phyloP scores from a whole-genome alignment of 1,139 yeast species.

The Citeromyces hawaiiensis region DNA sequence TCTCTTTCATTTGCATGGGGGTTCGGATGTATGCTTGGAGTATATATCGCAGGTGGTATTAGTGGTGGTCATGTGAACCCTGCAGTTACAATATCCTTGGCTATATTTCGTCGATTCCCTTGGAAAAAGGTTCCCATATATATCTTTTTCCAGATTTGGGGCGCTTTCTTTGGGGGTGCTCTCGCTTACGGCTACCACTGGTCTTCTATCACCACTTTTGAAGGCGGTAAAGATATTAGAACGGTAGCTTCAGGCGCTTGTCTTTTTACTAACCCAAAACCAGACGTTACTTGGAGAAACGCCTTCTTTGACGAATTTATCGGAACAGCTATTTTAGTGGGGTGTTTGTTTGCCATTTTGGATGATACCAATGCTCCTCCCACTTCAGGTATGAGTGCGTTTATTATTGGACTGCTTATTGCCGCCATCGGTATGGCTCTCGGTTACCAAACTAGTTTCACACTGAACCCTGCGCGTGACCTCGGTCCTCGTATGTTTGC shows the following conservation, averaged over 20 bases:
- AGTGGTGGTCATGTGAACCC: constrained; percentile 33
- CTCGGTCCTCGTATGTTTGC: constrained; percentile 36
- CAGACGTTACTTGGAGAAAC: constrained; percentile 25
- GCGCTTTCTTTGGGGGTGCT: constrained; percentile 25
- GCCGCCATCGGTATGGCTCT: constrained; percentile 28
- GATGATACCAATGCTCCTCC: constrained; percentile 30
- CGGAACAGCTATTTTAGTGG: constrained; percentile 26
- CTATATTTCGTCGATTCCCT: constrained; percentile 27
- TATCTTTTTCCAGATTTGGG: constrained; percentile 23
- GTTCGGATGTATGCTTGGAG: constrained; percentile 35
- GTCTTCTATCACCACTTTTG: constrained; percentile 13
- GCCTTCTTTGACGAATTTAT: constrained; percentile 31
- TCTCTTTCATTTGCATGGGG: constrained; percentile 34
- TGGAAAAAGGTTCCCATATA: constrained; percentile 25
- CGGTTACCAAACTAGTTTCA: constrained; percentile 38
- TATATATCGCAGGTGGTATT: constrained; percentile 25
- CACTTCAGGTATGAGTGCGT: constrained; percentile 28
- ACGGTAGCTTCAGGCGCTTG: constrained; percentile 22
- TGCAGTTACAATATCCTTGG: constrained; percentile 24
- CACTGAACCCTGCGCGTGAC: constrained; percentile 38
- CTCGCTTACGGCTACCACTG: constrained; percentile 21
- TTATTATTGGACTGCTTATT: constrained; percentile 27
- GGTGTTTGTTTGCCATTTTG: constrained; percentile 30
- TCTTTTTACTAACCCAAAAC: constrained; percentile 25
- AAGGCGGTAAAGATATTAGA: constrained; percentile 12